Percentiles rank a stretch among this genome's conserved stretches.
phyloP scores from a whole-genome alignment of 2,329 filamentous ascomycete species.

The Cladosporium sp. region DNA sequence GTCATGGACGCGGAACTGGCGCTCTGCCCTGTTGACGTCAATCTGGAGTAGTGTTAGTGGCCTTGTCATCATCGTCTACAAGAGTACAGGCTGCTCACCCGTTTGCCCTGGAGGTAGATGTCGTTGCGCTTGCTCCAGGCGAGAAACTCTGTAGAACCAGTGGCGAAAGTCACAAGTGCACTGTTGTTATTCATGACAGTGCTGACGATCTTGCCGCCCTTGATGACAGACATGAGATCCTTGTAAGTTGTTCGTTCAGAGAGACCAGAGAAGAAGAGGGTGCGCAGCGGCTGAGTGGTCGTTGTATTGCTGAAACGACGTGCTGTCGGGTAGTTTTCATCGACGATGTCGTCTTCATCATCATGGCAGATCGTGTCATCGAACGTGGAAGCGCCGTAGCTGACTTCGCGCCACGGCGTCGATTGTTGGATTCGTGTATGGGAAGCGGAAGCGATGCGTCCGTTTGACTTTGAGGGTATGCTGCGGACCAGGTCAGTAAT shows the following conservation, averaged over 20 bases:
- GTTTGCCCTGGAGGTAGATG: constrained; percentile 64
- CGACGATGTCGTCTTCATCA: constrained; percentile 20
- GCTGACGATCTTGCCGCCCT: constrained; percentile 68
- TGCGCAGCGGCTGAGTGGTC: constrained; percentile 39
- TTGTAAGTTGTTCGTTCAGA: constrained; percentile 58
- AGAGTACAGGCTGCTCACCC: constrained; percentile 45
- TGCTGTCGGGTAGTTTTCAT: constrained; percentile 15
- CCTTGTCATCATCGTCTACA: neutral
- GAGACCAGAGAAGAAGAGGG: constrained; percentile 60
- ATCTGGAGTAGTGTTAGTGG: constrained; percentile 47
- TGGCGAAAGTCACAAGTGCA: constrained; percentile 67
- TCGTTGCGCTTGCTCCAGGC: constrained; percentile 61
- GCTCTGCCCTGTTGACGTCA: constrained; percentile 64
- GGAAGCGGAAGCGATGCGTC: neutral
- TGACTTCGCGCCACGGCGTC: constrained; percentile 1
- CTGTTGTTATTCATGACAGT: constrained; percentile 62
- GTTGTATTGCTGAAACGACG: neutral
- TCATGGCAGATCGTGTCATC: constrained; percentile 3
- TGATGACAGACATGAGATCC: constrained; percentile 61
- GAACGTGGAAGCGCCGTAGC: neutral
- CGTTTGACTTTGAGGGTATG: neutral
- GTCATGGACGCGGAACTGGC: constrained; percentile 61
- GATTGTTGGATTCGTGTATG: neutral
- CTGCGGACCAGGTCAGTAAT: neutral
- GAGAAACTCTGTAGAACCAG: constrained; percentile 60